Evolutionary conservation across 306 rosid species (phyloP), one percentile per base, ranked within the genome.

Genomic region (Sesbania bispinosa): DNA sequence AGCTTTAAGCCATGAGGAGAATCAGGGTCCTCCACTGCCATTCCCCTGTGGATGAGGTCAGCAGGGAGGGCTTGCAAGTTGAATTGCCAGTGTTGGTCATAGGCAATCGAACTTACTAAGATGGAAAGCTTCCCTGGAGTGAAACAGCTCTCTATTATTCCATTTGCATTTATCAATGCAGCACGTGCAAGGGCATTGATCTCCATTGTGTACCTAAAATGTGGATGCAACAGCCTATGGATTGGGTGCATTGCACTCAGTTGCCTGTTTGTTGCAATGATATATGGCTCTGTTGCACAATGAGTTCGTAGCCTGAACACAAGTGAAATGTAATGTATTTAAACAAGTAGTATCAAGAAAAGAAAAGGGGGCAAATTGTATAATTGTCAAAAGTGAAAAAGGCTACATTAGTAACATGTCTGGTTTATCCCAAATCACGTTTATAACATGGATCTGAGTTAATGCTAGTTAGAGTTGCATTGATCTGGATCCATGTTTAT

Each of bases 191-290:
- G 84, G 2, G 90, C 90, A 58, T 94, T 94, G 60, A 94, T 94
- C 75, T 90, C 97, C 94, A 89, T 88, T 1, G 98, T 94, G 85
- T 87, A 90, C 48, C 98, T 75, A 39, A 94, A 89, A 81, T 94
- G 98, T 3, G 98, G 98, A 24, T 80, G 92, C 27, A 93, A 42
- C 4, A 93, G 55, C 75, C 86, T 88, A 33, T 86, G 87, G 65
- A 93, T 87, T 10, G 98, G 98, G 35, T 93, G 98, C 87, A 90
- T 76, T 29, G 27, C 89, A 78, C 98, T 93, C 0, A 93, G 79
- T 62, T 90, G 98, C 13, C 98, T 81, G 51, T 86, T 78, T 26
- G 98, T 39, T 16, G 97, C 98, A 0, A 94, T 87, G 23, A 94
- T 80, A 21, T 94, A 94, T 6, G 98, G 97, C 14, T 94, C 98